Evolutionary conservation across 768 basidiomycete genomes (phyloP), one percentile per base, ranked within the genome.

Genomic region (Naganishia friedmannii): DNA sequence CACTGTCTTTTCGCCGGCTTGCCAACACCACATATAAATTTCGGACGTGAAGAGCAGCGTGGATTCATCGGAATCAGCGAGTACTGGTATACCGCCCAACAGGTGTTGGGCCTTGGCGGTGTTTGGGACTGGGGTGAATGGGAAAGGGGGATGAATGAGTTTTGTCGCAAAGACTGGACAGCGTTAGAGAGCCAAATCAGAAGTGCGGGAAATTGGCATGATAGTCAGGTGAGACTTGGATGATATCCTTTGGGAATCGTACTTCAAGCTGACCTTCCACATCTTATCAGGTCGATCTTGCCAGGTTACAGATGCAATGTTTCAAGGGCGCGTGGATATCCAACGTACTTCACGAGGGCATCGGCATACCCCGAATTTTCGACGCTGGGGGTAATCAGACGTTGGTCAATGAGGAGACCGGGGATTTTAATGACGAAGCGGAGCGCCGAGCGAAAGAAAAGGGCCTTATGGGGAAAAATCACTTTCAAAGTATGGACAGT

Each of bases 321-420:
- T 99, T 99, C 88, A 99, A 99, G 81, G 93, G 95, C 0, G 94
- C 96, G 1, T 99, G 96, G 96, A 86, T 99, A 67, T 88, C 90
- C 65, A 97, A 98, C 80, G 90, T 99, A 45, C 82, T 99, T 1
- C 95, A 98, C 74, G 92, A 96, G 78, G 96, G 96, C 34, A 89
- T 99, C 60, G 93, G 93, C 10, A 87, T 99, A 78, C 96, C 96
- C 29, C 86, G 96, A 31, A 88, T 96, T 37, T 86, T 91, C 65
- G 95, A 97, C 79, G 84, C 86, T 0, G 91, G 87, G 2, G 94
- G 94, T 0, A 91, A 93, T 76, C 80, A 82, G 51, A 88, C 90
- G 1, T 67, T 79, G 23, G 76, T 88, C 1, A 82, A 85, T 9
- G 89, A 86, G 6, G 75, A 76, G 8, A 71, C 77, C 2, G 78